Evolutionary conservation across 208 protist species (phyloP).

Genomic region (Novymonas esmeraldas): DNA sequence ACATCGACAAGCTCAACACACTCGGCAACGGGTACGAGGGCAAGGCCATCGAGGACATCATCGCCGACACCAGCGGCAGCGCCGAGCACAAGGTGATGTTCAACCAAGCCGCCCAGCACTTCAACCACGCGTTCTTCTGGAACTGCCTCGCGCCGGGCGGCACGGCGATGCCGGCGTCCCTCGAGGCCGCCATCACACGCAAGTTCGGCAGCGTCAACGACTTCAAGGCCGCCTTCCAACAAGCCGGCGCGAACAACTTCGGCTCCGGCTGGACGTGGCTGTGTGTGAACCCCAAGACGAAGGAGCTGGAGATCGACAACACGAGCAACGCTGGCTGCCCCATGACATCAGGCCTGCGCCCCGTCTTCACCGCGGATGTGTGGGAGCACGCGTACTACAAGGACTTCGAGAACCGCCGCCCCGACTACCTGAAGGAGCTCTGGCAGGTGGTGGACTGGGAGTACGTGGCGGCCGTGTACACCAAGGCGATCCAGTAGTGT

Average conservation of each 20-base stretch:
- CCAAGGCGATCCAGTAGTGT: slow-evolving; percentile 51
- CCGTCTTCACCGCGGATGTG: slow-evolving; percentile 91
- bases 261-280: slow-evolving; percentile 96
- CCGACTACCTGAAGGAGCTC: slow-evolving; percentile 89
- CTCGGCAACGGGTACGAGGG: slow-evolving; percentile 69
- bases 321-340: slow-evolving; percentile 92
- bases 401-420: slow-evolving; percentile 92
- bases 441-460: slow-evolving; percentile 92
- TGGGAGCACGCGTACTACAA: slow-evolving; percentile 97
- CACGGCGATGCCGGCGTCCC: slow-evolving; percentile 55
- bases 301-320: slow-evolving; percentile 84
- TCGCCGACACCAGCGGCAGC: slow-evolving; percentile 43
- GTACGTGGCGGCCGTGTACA: slow-evolving; percentile 68
- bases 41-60: slow-evolving; percentile 88
- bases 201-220: slow-evolving; percentile 85
- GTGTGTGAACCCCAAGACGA: slow-evolving; percentile 80
- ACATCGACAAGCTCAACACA: slow-evolving; percentile 92
- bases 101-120: slow-evolving; percentile 94
- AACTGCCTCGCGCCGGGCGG: slow-evolving; percentile 78
- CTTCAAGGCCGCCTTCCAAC: slow-evolving; percentile 90
- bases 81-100: slow-evolving; percentile 78
- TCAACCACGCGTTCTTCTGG: slow-evolving; percentile 94
- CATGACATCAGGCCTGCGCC: slow-evolving; percentile 63
- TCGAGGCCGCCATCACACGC: slow-evolving; percentile 71
- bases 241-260: slow-evolving; percentile 89